phyloP scores from a whole-genome alignment of 2,329 filamentous ascomycete species.

The Exophiala calicioides region DNA sequence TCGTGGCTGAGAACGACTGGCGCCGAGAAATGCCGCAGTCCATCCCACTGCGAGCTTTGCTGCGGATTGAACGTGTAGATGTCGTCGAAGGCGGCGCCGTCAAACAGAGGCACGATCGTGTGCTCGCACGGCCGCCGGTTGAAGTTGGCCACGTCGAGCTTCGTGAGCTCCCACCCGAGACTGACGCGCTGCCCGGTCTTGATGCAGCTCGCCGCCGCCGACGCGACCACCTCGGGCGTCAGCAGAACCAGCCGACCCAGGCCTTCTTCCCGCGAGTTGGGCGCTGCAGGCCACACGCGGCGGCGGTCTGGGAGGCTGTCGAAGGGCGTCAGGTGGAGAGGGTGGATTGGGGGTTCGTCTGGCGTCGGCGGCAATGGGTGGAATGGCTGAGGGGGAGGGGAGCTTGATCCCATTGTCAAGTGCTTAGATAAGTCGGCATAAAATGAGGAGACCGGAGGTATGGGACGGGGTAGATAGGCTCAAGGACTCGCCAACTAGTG shows the following conservation, averaged over 20 bases:
- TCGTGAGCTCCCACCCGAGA: conserved; percentile 58
- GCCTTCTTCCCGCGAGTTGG: conserved; percentile 54
- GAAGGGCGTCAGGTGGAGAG: conserved; percentile 35
- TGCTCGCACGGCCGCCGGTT: conserved; percentile 54
- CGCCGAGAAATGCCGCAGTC: conserved; percentile 39
- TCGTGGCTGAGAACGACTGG: conserved; percentile 12
- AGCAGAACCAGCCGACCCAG: conserved; percentile 54
- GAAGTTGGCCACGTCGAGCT: conserved; percentile 58
- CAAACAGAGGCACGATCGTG: conserved; percentile 51
- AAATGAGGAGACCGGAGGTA: too few species aligned
- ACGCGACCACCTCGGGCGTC: conserved; percentile 54
- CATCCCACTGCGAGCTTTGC: conserved; percentile 51
- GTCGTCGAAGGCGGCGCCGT: conserved; percentile 42
- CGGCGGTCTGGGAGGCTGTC: conserved; percentile 52
- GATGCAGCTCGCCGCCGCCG: conserved; percentile 54
- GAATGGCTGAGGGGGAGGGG: neutral
- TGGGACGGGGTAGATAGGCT: too few species aligned
- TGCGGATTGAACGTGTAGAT: conserved; percentile 51
- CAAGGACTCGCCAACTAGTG: too few species aligned
- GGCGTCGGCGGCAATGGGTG: neutral
- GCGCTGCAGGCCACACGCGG: conserved; percentile 50
- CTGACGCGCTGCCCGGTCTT: conserved; percentile 54
- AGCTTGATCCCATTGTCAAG: conserved; percentile 3
- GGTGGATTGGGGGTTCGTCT: conserved; percentile 11
- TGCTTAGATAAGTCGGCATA: too few species aligned